These are phyloP conservation scores for Nicotiana sylvestris DNA, from an alignment of 257 asterid genomes.

Conservation along the genomic window DNA sequence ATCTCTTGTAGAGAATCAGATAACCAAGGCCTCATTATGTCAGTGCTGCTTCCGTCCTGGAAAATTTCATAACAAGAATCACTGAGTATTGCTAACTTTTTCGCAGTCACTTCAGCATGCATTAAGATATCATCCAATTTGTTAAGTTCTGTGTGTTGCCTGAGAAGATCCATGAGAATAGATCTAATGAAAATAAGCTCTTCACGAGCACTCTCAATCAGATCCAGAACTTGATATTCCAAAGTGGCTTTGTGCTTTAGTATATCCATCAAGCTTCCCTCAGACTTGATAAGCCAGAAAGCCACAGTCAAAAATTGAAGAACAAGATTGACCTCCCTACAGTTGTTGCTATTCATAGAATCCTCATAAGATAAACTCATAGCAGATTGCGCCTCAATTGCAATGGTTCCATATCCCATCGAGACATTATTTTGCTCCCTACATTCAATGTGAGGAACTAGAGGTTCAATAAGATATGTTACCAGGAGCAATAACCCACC, in stretches of 20 bases:
- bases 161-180: neutral
- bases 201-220: constrained; percentile 8
- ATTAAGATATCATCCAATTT: neutral
- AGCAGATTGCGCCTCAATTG: neutral
- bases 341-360: neutral
- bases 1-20: neutral
- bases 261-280: neutral
- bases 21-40: neutral
- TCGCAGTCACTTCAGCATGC: neutral
- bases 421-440: neutral
- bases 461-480: neutral
- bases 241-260: constrained; percentile 1
- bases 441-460: neutral
- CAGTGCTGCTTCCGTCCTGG: neutral
- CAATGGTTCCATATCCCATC: neutral
- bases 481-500: neutral
- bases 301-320: neutral
- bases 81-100: neutral
- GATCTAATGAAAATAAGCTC: constrained; percentile 10
- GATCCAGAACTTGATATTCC: neutral
- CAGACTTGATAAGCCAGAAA: neutral
- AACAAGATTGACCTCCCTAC: neutral
- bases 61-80: neutral
- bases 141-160: neutral
- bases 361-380: neutral